Evolutionary conservation across 176 grass and related monocot genomes (phyloP), one percentile per base, ranked within the genome.

Genomic region (Cenchrus fungigraminus): DNA sequence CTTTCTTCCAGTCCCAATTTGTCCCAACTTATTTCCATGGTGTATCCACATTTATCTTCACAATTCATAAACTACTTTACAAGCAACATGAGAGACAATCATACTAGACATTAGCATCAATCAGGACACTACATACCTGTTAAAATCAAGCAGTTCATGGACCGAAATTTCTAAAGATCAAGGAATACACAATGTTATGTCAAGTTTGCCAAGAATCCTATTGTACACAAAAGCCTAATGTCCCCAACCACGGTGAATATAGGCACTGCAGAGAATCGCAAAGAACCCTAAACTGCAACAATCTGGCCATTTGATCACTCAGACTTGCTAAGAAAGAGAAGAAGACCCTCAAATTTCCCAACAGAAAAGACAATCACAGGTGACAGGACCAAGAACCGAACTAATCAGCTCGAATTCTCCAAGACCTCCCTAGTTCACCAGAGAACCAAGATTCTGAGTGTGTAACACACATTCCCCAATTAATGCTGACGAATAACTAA

Each of bases 401-500:
- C 44, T 20, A 50, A 16, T 37, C 43, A 40, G 40, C 58, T 20
- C 8, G 43, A 91, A 76, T 69, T 60, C 69, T 84, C 55, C 52
- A 45, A 40, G 31, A 84, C 15, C 6, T 8, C 53, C 34, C 52
- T 65, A 17, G 54, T 63, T 64, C 44, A 17, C 19, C 44, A 50
- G 12, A 49, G 58, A 87, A 64, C 16, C 37, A 76, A 79, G 42
- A 80, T 79, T 12, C 65, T n/a, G 62, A 28, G 9, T 53, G 8
- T 68, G 14, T 45, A 47, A 62, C 46, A 44, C 70, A 37, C 80
- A 90, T 69, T 71, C 31, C 53, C 52, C 6, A 22, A 8, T 16
- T 29, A 37, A 55, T 55, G 34, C 45, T 70, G 81, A 91, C 28
- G 61, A 87, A 87, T 81, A 76, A 80, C 63, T 37, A 72, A 65